phyloP scores from a whole-genome alignment of 2,329 filamentous ascomycete genomes.

The Diplocarpon mali region DNA sequence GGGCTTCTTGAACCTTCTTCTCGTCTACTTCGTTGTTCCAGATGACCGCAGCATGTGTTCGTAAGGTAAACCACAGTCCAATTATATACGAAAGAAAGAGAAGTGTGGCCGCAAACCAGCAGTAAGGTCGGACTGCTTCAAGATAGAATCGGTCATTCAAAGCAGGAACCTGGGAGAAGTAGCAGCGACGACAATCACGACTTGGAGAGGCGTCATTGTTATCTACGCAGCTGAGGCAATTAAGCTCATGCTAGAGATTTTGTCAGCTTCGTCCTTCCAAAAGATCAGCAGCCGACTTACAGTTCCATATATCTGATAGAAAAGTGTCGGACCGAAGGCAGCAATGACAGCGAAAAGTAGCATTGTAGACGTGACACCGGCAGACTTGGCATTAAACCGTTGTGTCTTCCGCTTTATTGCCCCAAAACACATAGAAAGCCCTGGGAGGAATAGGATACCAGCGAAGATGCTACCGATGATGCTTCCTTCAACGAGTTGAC shows the following conservation, averaged over 20 bases:
- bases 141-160: slow-evolving; percentile 81
- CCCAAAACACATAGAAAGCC: slow-evolving; percentile 96
- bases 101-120: slow-evolving; percentile 73
- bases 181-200: slow-evolving; percentile 82
- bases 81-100: slow-evolving; percentile 91
- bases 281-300: slow-evolving; percentile 33
- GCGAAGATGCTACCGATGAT: slow-evolving; percentile 97
- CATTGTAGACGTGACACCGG: slow-evolving; percentile 96
- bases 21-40: slow-evolving; percentile 82
- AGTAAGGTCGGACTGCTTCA: slow-evolving; percentile 86
- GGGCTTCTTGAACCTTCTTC: slow-evolving; percentile 52
- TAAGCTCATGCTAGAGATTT: slow-evolving; percentile 66
- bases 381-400: slow-evolving; percentile 92
- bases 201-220: slow-evolving; percentile 29
- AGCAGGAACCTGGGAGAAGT: slow-evolving; percentile 79
- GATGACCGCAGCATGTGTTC: slow-evolving; percentile 92
- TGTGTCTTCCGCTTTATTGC: slow-evolving; percentile 97
- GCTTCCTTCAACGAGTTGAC: slow-evolving; percentile 86
- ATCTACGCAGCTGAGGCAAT: slow-evolving; percentile 59
- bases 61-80: slow-evolving; percentile 86
- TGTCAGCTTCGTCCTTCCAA: slow-evolving; percentile 27
- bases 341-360: slow-evolving; percentile 90
- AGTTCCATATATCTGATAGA: slow-evolving; percentile 97
- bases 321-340: slow-evolving; percentile 88
- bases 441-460: slow-evolving; percentile 87